Percentiles rank a stretch among this genome's conserved stretches.
phyloP scores from a whole-genome alignment of 176 grass and related monocot genomes.

The Oryza longistaminata region DNA sequence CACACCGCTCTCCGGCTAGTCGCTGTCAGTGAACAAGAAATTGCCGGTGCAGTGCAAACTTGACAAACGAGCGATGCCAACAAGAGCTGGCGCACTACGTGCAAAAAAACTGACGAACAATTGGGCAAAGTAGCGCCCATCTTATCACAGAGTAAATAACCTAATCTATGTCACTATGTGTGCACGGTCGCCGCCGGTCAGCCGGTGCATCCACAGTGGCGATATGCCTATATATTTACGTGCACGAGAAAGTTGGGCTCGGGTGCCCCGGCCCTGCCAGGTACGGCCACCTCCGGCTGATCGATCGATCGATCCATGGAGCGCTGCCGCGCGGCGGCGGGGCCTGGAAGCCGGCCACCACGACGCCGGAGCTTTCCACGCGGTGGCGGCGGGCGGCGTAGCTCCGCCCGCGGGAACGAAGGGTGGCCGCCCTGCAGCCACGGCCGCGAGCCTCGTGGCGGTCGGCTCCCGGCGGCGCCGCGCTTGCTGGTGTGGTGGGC shows the following conservation, averaged over 20 bases:
- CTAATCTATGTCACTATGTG: neutral
- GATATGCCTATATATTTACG: slow-evolving; percentile 30
- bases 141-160: neutral
- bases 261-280: neutral
- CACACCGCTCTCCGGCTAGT: neutral
- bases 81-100: slow-evolving; percentile 7
- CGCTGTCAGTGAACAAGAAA: neutral
- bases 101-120: neutral
- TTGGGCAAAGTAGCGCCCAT: neutral
- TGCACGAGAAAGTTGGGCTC: neutral
- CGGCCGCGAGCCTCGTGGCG: slow-evolving; percentile 40
- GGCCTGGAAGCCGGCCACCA: neutral
- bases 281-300: neutral
- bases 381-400: no score
- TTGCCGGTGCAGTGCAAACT: neutral
- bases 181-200: neutral
- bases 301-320: slow-evolving; percentile 44
- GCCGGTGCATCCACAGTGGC: slow-evolving; percentile 21
- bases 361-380: neutral
- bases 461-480: slow-evolving; percentile 61
- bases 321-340: neutral
- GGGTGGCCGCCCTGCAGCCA: neutral
- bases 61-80: neutral
- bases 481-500: slow-evolving; percentile 84
- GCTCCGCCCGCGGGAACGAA: no score